Base-by-base conservation (phyloP, 2,329 filamentous ascomycete genomes). In the Fusarium humuli region DNA sequence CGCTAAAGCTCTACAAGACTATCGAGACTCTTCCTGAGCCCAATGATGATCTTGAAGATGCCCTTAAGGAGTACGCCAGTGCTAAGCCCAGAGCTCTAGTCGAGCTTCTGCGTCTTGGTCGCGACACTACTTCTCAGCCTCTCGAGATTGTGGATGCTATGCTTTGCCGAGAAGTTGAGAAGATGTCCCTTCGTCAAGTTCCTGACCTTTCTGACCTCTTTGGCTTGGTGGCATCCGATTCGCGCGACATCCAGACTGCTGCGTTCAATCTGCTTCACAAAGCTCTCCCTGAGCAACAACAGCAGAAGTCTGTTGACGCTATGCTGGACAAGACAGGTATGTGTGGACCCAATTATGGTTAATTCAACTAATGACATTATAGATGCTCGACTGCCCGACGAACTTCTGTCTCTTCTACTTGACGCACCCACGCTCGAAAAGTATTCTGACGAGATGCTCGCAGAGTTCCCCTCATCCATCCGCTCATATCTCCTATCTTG, bases 401-500 rank as follows among this genome's bases (percentile, higher is more conserved):
- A 98, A 79, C 84, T 98, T 0, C 80, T 98, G 1, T 97, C 94
- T 1, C 84, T 98, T 2, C 85, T 98, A 16, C 85, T 97, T 0
- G 92, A 97, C 67, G 86, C 92, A 1, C 93, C 95, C 1, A 90
- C 90, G 0, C 83, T 92, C 5, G 87, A 91, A n/a, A 84, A 85
- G 14, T 87, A 94, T 47, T 84, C 87, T 0, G 89, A 92, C 48
- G 87, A 91, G 11, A 83, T 86, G 37, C 88, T 94, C 23, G 85
- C 90, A 7, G 84, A 87, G 18, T 92, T 94, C 73, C 94, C 94
- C 13, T 82, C 88, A 1, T 77, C 87, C 0, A 84, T 97, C 49
- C 89, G 94, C 55, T 89, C 91, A 12, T 99, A 98, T 75, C 85
- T 99, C 5, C 84, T 97, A 29, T 92, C 93, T 13, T 99, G 96